Base-by-base conservation (phyloP, 345 rosid species). In the Cardamine resedifolia region DNA sequence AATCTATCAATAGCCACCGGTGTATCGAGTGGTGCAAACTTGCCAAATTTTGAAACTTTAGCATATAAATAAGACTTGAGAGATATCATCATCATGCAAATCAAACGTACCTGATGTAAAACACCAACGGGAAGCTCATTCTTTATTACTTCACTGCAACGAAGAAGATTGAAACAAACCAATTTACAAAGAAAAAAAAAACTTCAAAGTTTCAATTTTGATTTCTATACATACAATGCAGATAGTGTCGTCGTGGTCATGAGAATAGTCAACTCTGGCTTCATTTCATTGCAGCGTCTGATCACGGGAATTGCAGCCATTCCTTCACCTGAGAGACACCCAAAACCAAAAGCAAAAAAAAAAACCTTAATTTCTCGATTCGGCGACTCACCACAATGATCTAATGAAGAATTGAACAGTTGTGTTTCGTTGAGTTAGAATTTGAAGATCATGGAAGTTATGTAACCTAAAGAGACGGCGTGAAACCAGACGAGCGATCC, bases 231-330 rank as follows among this genome's bases (percentile, higher is more conserved):
- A 77, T 82, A 91, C 97, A 87, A 86, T 9, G 97, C 91, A 70
- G 96, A 88, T 23, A 83, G 23, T 0, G 88, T 88, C 10, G 96
- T 71, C 3, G 96, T 89, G 8, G 97, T 94, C 91, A 94, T 79
- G 73, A 94, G 76, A 69, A 94, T 82, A 70, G 68, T 85, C 49
- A 86, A 58, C n/a, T 84, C 83, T 20, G 91, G 88, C 72, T 91
- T 77, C 72, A 60, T 48, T 15, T 71, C 83, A 57, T 72, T 58
- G 73, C 90, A 89, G 26, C 53, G 77, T 76, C 72, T 84, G 57
- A 94, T 85, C 24, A 94, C 91, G 1, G 97, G 97, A 83, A 94
- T 85, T 11, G 88, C 88, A 44, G 92, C 97, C 95, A 94, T 90
- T 77, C 97, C 97, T 82, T 91, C 98, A 68, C 98, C 96, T 89